Percentiles rank a stretch among this genome's conserved stretches.
These are phyloP conservation scores for Tripterygium wilfordii DNA, from an alignment of 177 flowering plant species.

Conservation along the genomic window DNA sequence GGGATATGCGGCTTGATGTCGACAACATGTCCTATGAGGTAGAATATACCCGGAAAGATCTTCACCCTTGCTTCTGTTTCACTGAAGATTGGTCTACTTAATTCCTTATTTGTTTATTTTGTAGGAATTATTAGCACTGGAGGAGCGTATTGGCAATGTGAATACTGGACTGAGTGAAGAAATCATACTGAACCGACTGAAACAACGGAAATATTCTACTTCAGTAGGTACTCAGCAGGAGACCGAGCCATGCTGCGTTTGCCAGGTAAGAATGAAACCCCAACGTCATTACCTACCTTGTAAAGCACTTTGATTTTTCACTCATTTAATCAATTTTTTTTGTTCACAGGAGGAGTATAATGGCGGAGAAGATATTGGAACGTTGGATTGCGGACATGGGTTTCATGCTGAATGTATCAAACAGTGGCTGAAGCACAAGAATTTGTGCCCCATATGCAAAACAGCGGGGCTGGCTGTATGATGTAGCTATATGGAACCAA, in stretches of 20 bases:
- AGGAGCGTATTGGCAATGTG: conserved; percentile 80
- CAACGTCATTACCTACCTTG: too few species aligned
- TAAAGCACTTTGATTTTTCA: too few species aligned
- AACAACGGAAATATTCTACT: conserved; percentile 27
- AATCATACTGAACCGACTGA: conserved; percentile 33
- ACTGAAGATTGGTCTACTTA: neutral
- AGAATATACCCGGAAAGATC: neutral
- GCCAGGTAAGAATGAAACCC: conserved; percentile 64
- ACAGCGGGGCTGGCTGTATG: conserved; percentile 33
- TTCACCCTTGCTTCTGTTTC: neutral
- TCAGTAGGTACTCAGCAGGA: conserved; percentile 22
- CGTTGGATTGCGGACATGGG: conserved; percentile 57
- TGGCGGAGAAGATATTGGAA: conserved; percentile 50
- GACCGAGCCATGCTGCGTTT: conserved; percentile 70
- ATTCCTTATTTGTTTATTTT: conserved; percentile 6
- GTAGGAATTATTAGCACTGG: conserved; percentile 78
- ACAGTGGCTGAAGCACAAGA: conserved; percentile 61
- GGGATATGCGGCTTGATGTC: conserved; percentile 98
- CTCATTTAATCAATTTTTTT: neutral
- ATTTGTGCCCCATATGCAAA: conserved; percentile 73
- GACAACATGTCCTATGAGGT: conserved; percentile 99
- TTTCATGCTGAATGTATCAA: conserved; percentile 52
- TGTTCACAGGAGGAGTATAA: conserved; percentile 51
- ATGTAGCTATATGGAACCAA: too few species aligned
- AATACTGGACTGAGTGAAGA: conserved; percentile 73